Base-by-base conservation (phyloP, 2,329 filamentous ascomycete genomes). In the Xylariaceae sp. region DNA sequence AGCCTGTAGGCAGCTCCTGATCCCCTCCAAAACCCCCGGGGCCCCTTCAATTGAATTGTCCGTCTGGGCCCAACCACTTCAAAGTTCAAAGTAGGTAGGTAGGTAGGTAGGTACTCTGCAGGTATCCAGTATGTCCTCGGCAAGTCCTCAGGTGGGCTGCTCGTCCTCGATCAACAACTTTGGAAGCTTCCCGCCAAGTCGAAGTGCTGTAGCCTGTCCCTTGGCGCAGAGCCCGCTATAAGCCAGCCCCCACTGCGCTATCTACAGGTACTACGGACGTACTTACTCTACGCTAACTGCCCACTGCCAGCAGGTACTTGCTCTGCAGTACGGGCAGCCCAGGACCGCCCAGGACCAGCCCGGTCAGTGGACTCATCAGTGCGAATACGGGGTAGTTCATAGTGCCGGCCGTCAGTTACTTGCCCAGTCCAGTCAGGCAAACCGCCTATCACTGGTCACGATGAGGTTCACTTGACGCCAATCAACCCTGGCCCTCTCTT, bases 401-500 rank as follows among this genome's bases (percentile, higher is more conserved):
- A n/a, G n/a, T n/a, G n/a, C n/a, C n/a, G n/a, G n/a, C n/a, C n/a
- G n/a, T n/a, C n/a, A n/a, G n/a, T n/a, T n/a, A n/a, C n/a, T n/a
- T n/a, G n/a, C n/a, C n/a, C n/a, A n/a, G 29, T 30, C 29, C 13
- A 34, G 32, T 34, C 6, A 15, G 13, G 10, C 13, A 34, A 30
- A 10, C 29, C 9, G 32, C 32, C 32, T 34, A 10, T 15, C 32
- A 13, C 32, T 34, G 32, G 32, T 34, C 32, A 37, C 41, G 47
- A 53, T 55, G 51, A 54, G 54, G 56, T 51, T 43, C 40, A 29
- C 47, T 51, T 47, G 41, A 49, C 49, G 43, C 55, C 55, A 58
- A 58, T 56, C 55, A 58, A 58, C 53, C 55, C 53, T 58, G 57
- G 55, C 57, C 57, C 53, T 58, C 57, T 43, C 45, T 26, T 26